phyloP scores from a whole-genome alignment of 2,329 filamentous ascomycete species.

The Calonectria hongkongensis region DNA sequence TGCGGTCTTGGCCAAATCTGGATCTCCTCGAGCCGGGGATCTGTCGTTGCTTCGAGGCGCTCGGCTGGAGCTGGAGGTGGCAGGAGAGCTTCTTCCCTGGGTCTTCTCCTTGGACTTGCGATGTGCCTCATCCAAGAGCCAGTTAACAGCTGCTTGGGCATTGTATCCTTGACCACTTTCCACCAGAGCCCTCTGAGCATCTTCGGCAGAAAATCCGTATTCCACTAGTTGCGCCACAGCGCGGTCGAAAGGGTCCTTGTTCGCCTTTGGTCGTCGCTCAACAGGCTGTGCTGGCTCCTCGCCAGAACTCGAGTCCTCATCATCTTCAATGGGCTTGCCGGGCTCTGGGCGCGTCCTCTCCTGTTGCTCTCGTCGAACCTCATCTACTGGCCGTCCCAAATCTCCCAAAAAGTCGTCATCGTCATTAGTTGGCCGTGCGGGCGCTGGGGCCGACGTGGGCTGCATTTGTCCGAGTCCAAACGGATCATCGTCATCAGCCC shows the following conservation, averaged over 20 bases:
- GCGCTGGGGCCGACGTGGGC: conserved; percentile 57
- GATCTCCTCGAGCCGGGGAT: conserved; percentile 75
- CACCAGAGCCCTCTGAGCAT: conserved; percentile 85
- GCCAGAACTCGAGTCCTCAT: conserved; percentile 67
- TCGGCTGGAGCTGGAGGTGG: conserved; percentile 57
- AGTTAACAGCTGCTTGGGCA: conserved; percentile 90
- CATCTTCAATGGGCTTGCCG: conserved; percentile 73
- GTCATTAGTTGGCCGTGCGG: conserved; percentile 62
- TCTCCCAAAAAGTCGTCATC: conserved; percentile 81
- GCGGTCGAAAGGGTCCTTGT: conserved; percentile 76
- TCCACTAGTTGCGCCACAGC: conserved; percentile 93
- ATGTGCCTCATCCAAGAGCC: conserved; percentile 94
- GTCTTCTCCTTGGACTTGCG: conserved; percentile 85
- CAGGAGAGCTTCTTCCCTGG: conserved; percentile 69
- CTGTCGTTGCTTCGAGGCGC: conserved; percentile 67
- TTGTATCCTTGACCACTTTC: conserved; percentile 87
- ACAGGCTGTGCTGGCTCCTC: conserved; percentile 60
- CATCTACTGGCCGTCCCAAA: conserved; percentile 78
- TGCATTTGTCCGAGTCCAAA: conserved; percentile 85
- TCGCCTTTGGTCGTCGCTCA: conserved; percentile 51
- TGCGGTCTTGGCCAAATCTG: conserved; percentile 87
- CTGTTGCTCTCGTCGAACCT: conserved; percentile 72
- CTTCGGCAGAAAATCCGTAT: conserved; percentile 93
- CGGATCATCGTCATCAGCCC: conserved; percentile 87
- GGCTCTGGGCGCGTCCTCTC: conserved; percentile 66